Conservation (phyloP, 441 rosid genomes). For the Raphanus hybrid region DNA sequence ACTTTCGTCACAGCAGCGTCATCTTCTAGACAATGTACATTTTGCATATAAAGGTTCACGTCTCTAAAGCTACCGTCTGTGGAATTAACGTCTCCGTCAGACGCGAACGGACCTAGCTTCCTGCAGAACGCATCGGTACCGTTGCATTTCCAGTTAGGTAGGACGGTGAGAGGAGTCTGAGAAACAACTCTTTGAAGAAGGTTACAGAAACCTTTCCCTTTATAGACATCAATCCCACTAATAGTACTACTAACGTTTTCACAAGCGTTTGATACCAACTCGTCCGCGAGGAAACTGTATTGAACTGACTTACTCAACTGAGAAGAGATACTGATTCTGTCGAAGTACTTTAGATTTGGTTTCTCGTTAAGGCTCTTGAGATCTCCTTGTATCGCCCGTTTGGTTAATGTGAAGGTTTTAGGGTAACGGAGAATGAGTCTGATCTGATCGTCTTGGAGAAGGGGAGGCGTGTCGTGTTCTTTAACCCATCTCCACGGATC, state of each 20-base stretch:
- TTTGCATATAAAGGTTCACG: slow-evolving; percentile 68
- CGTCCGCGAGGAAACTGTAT: slow-evolving; percentile 60
- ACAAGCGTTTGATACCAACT: slow-evolving; percentile 65
- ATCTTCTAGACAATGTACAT: slow-evolving; percentile 58
- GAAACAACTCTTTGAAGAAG: slow-evolving; percentile 56
- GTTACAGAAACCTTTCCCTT: slow-evolving; percentile 63
- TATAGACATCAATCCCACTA: slow-evolving; percentile 52
- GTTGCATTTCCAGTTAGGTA: slow-evolving; percentile 81
- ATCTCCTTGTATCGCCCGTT: slow-evolving; percentile 61
- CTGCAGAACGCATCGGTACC: slow-evolving; percentile 49
- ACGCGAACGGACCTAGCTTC: slow-evolving; percentile 70
- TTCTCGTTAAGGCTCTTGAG: slow-evolving; percentile 68
- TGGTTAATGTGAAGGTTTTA: slow-evolving; percentile 56
- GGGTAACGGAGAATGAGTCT: slow-evolving; percentile 66
- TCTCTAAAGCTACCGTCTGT: slow-evolving; percentile 67
- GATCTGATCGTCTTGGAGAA: slow-evolving; percentile 83
- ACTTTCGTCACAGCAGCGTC: slow-evolving; percentile 48
- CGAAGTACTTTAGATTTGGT: slow-evolving; percentile 67
- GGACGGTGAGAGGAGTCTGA: slow-evolving; percentile 50
- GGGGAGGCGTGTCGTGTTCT: slow-evolving; percentile 58
- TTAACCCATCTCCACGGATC: slow-evolving; percentile 80
- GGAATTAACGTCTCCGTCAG: slow-evolving; percentile 38
- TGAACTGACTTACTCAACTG: slow-evolving; percentile 55
- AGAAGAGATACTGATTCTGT: slow-evolving; percentile 61
- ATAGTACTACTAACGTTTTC: slow-evolving; percentile 32